Base-by-base conservation (phyloP, 2,329 filamentous ascomycete species). In the Verticillium tricorpus region DNA sequence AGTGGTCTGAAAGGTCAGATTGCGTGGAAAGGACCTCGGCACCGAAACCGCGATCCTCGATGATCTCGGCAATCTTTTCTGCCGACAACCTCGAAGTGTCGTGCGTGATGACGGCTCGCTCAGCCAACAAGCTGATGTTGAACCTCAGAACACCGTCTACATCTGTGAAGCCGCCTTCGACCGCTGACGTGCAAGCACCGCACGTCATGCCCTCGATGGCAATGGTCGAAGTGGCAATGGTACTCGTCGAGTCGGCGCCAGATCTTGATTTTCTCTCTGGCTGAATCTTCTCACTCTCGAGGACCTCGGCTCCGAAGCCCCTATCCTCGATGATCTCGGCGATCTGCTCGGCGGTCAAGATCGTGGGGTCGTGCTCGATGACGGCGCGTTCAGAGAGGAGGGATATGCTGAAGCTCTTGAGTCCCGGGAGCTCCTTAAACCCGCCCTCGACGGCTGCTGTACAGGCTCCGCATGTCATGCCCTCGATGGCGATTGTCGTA, bases 201-300 rank as follows among this genome's bases (percentile, higher is more conserved):
- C 95, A 98, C 1, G 95, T 99, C 95, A 99, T 99, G 58, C 95
- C 95, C 67, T 95, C 92, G 60, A 99, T 91, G 5, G 91, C 88
- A 19, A 99, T 83, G 0, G 93, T 98, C 0, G 93, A 97, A 0
- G 87, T 91, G 61, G 89, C 82, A 4, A 85, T 70, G 58, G 78
- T 76, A 65, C 79, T 74, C 62, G 72, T 72, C 63, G 73, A 69
- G 60, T 68, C 69, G n/a, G 62, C 62, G 3, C 70, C 64, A 5
- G 67, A 66, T 31, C 68, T 69, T 8, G 72, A 62, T 60, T 75
- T 78, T 34, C 65, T 73, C 63, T 71, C 74, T 34, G 58, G 61
- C 58, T 62, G 64, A 31, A 59, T n/a, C 65, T 35, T 67, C 65
- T 25, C 64, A 19, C 28, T 72, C 68, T 94, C 91, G 64, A 97